Evolutionary conservation across 106 monocot genomes (phyloP).

Genomic region (Agapanthus africanus): DNA sequence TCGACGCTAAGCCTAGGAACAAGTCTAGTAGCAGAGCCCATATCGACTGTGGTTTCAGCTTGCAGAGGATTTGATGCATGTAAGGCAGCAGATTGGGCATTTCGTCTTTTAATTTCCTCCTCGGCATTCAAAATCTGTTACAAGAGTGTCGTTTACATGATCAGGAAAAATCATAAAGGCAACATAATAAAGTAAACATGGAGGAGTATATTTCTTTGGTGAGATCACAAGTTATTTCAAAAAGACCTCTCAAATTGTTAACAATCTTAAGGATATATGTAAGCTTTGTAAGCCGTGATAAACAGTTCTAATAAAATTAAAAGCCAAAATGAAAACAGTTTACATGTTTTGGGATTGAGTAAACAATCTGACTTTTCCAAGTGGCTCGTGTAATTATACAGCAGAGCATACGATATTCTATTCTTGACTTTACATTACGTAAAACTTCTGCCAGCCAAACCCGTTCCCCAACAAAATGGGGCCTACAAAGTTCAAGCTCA

Average conservation of each 20-base stretch:
- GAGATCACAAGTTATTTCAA: not conserved
- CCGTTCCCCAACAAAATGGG: too few species aligned
- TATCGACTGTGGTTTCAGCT: constrained; percentile 35
- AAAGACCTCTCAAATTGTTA: not conserved
- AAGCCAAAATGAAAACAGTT: not conserved
- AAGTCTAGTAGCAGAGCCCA: constrained; percentile 29
- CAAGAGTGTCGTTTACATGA: not conserved
- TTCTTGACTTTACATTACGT: too few species aligned
- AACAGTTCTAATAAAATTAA: not conserved
- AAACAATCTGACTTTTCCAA: not conserved
- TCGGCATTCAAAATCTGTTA: constrained; percentile 79
- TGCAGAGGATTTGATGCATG: constrained; percentile 26
- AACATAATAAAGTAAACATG: not conserved
- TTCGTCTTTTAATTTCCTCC: constrained; percentile 72
- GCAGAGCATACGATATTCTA: too few species aligned
- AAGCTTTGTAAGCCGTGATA: not conserved
- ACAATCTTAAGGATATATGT: not conserved
- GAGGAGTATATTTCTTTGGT: not conserved
- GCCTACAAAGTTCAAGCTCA: too few species aligned
- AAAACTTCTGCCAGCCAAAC: too few species aligned
- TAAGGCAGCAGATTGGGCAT: constrained; percentile 21
- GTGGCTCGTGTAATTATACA: not conserved
- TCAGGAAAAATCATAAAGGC: not conserved
- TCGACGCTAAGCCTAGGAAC: constrained; percentile 49
- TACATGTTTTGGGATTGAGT: not conserved